Evolutionary conservation across 2,329 filamentous ascomycete species (phyloP).

Genomic region (Fusarium pseudograminearum): DNA sequence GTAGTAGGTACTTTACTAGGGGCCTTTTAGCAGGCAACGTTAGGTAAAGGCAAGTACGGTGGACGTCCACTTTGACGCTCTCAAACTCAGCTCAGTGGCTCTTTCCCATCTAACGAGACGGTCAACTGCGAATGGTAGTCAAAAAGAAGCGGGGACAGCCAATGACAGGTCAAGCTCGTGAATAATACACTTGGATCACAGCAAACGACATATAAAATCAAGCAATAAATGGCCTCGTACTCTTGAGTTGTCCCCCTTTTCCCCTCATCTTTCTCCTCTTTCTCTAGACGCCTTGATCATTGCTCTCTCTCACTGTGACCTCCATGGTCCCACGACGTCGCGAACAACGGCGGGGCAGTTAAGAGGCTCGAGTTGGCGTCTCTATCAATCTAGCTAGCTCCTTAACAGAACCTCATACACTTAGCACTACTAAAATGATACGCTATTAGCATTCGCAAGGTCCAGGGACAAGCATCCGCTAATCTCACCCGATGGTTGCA

Average conservation of each 20-base stretch:
- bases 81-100: constrained; percentile 27
- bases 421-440: neutral
- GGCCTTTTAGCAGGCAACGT: constrained; percentile 3
- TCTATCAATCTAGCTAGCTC: constrained; percentile 8
- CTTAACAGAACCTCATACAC: constrained; percentile 5
- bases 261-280: constrained; percentile 18
- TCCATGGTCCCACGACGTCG: constrained; percentile 31
- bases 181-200: neutral
- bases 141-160: constrained; percentile 35
- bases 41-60: constrained; percentile 8
- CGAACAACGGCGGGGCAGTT: constrained; percentile 22
- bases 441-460: constrained; percentile 3
- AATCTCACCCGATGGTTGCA: constrained; percentile 44
- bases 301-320: constrained; percentile 4
- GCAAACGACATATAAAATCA: constrained; percentile 1
- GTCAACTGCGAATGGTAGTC: constrained; percentile 37
- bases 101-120: constrained; percentile 25
- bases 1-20: neutral
- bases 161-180: constrained; percentile 7
- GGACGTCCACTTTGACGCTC: constrained; percentile 37
- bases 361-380: neutral
- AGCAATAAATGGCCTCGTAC: constrained; percentile 22
- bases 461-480: constrained; percentile 44
- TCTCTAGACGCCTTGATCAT: constrained; percentile 8
- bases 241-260: constrained; percentile 11